Conservation (phyloP, 495 filamentous ascomycete genomes). For the Aspergillus funiculosus region DNA sequence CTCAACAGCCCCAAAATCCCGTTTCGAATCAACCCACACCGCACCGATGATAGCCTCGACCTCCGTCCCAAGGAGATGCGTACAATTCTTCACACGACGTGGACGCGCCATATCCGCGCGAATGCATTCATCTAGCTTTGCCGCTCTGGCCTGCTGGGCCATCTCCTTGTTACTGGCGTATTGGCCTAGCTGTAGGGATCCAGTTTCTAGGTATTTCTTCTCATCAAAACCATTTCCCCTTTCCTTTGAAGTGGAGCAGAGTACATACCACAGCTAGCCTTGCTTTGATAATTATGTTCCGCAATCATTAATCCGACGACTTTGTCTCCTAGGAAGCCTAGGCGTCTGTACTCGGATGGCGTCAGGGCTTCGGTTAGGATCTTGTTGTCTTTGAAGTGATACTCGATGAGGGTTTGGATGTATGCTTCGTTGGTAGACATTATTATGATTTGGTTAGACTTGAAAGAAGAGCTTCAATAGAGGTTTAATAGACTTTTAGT, state of each 20-base stretch:
- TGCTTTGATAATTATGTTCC: not conserved
- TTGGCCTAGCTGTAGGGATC: not conserved
- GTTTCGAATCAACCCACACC: not conserved
- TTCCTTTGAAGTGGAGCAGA: too few species aligned
- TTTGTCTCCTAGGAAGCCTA: slow-evolving; percentile 1
- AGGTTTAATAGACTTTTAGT: too few species aligned
- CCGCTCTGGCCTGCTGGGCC: not conserved
- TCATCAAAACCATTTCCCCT: not conserved
- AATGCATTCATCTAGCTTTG: not conserved
- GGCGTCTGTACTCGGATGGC: not conserved
- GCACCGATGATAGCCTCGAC: slow-evolving; percentile 1
- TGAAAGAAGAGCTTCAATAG: too few species aligned
- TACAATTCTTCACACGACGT: not conserved
- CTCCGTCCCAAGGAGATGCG: not conserved
- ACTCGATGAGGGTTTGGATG: not conserved
- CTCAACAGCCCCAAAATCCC: too few species aligned
- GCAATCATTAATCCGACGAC: not conserved
- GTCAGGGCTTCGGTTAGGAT: not conserved
- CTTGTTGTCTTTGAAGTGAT: not conserved
- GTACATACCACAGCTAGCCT: not conserved
- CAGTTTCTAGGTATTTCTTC: not conserved
- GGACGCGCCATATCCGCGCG: not conserved
- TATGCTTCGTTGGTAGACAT: slow-evolving; percentile 20
- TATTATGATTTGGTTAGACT: slow-evolving; percentile 33
- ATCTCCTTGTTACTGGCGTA: not conserved